Conservation (phyloP, 805 yeast genomes). For the Ogataea thermomethanolica region DNA sequence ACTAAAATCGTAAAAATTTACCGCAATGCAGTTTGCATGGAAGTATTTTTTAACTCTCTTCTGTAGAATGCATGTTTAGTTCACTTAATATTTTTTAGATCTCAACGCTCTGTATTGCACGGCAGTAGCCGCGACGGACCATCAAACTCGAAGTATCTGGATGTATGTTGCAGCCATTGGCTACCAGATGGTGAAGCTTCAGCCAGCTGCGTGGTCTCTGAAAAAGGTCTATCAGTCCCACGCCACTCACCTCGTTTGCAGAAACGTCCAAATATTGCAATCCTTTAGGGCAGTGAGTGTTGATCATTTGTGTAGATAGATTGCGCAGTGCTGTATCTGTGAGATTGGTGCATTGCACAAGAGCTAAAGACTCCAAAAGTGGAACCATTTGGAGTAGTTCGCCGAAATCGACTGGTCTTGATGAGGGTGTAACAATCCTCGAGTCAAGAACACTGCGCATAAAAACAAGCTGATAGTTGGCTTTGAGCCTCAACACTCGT, state of each 20-base stretch:
- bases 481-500: conserved; percentile 8
- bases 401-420: conserved; percentile 11
- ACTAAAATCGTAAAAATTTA: too few relatives aligned
- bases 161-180: conserved; percentile 19
- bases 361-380: conserved; percentile 12
- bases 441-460: conserved; percentile 16
- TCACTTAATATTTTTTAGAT: background rate
- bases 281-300: background rate
- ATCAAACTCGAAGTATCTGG: conserved; percentile 18
- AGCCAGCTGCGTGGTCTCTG: conserved; percentile 15
- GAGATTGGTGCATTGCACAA: conserved; percentile 20
- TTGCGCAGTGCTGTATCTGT: conserved; percentile 19
- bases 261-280: conserved; percentile 20
- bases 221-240: conserved; percentile 28
- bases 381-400: conserved; percentile 16
- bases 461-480: conserved; percentile 17
- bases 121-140: conserved; percentile 14
- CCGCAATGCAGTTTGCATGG: too few relatives aligned
- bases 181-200: conserved; percentile 12
- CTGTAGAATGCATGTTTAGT: too few relatives aligned
- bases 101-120: conserved; percentile 7
- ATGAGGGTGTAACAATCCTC: background rate
- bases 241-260: conserved; percentile 22
- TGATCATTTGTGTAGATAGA: conserved; percentile 12
- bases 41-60: too few relatives aligned